Base-by-base conservation (phyloP, 495 filamentous ascomycete genomes). In the Filosporella fistucella region DNA sequence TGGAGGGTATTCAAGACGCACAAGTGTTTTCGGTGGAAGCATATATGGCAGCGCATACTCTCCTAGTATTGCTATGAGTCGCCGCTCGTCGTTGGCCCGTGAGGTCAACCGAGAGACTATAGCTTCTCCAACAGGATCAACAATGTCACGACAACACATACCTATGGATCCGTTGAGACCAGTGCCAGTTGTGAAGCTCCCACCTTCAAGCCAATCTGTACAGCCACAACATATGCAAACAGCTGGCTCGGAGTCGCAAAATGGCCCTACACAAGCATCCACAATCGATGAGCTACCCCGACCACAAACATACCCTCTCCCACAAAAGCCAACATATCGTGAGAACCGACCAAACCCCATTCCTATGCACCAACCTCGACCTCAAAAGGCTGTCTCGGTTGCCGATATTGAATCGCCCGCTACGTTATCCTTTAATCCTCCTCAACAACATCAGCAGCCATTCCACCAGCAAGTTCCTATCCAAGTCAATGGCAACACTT, bases 291-390 rank as follows among this genome's bases (percentile, higher is more conserved):
- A 75, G 47, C 57, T 74, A 23, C 69, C 82, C 16, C 71, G 70
- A 44, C 69, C 76, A 11, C 79, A 79, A 45, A 70, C 69, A 3
- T 75, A 84, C 51, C 78, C 80, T 21, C 72, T 80, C 22, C 77
- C 80, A 20, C 83, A 85, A 57, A 87, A 86, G 56, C 86, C 86
- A 2, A 71, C 76, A 1, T 88, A 84, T 68, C 83, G 82, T 41
- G 91, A 95, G 68, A 91, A 81, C 61, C 82, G 82, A 47, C 78
- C 77, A 36, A 83, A 70, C 36, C 72, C 78, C 18, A 81, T 96
- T 30, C 86, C 89, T 5, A 95, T 97, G 86, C 88, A 97, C 59
- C 93, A 99, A 61, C 93, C 93, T 42, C 85, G 89, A 34, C 93
- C 93, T 3, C 90, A 97, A 65, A 96, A 96, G 70, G 71, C 90